These are phyloP conservation scores for Nicotiana tabacum DNA, from an alignment of 257 asterid genomes.

Conservation along the genomic window DNA sequence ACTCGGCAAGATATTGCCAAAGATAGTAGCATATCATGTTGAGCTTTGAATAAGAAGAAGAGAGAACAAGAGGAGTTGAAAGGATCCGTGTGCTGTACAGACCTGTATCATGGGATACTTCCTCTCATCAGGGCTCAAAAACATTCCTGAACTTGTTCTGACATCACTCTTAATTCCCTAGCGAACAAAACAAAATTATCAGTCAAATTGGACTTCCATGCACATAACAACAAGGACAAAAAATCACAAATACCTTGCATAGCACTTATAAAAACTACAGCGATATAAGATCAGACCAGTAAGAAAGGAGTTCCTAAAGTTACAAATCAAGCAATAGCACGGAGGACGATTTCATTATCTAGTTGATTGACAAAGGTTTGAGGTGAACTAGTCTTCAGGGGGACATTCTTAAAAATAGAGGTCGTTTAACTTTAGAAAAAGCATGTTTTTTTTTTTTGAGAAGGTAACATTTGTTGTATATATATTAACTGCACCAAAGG, in stretches of 20 bases:
- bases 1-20: not conserved
- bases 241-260: not conserved
- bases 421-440: not conserved
- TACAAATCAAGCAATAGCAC: not conserved
- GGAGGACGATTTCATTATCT: not conserved
- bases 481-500: no score
- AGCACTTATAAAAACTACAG: not conserved
- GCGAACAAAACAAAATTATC: not conserved
- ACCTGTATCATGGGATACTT: conserved; percentile 72
- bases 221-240: not conserved
- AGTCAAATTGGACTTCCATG: conserved; percentile 4
- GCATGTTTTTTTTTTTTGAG: not conserved
- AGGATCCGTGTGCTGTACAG: not conserved
- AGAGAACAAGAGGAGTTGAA: not conserved
- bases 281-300: not conserved
- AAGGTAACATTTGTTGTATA: no score
- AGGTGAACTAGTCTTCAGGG: not conserved
- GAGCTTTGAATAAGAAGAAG: not conserved
- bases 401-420: not conserved
- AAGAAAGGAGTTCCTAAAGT: not conserved
- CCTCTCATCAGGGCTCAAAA: conserved; percentile 58
- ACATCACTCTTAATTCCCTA: conserved; percentile 72
- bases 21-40: not conserved
- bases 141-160: conserved; percentile 88
- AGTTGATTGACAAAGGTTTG: not conserved